phyloP scores from a whole-genome alignment of 176 grass and related monocot genomes.

The Avena eriantha region DNA sequence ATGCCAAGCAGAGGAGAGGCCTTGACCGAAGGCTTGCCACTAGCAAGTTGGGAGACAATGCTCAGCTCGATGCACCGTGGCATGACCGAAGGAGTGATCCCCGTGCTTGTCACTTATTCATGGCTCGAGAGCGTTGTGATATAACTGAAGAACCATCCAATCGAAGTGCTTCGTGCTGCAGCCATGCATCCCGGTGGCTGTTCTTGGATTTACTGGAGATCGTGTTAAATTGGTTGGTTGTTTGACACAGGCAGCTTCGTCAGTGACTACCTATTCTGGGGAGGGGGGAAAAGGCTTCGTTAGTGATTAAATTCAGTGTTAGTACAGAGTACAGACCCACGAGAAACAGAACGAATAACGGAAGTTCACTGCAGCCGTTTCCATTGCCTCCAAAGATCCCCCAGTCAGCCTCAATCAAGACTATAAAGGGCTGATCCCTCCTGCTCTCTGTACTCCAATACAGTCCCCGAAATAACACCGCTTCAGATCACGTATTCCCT shows the following conservation, averaged over 20 bases:
- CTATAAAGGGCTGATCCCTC: slow-evolving; percentile 24
- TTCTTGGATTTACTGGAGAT: not conserved
- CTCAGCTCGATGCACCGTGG: not conserved
- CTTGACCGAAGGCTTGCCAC: not conserved
- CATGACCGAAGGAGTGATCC: not conserved
- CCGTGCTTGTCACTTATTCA: no score
- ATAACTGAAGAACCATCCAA: not conserved
- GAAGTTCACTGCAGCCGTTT: not conserved
- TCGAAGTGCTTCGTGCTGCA: not conserved
- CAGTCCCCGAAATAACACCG: not conserved
- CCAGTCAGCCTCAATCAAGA: not conserved
- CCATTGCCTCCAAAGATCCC: not conserved
- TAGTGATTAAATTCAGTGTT: no score
- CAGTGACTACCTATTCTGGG: no score
- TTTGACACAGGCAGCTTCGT: not conserved
- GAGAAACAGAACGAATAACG: not conserved
- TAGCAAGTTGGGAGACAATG: not conserved
- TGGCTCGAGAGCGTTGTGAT: no score
- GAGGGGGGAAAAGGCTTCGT: no score
- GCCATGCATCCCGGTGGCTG: not conserved
- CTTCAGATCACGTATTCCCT: not conserved
- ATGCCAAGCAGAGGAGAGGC: not conserved
- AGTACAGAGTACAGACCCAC: not conserved
- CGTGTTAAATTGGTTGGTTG: not conserved
- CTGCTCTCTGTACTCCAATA: not conserved